phyloP scores from a whole-genome alignment of 192 early-diverging fungal genomes.

The Backusella tarrabulga region DNA sequence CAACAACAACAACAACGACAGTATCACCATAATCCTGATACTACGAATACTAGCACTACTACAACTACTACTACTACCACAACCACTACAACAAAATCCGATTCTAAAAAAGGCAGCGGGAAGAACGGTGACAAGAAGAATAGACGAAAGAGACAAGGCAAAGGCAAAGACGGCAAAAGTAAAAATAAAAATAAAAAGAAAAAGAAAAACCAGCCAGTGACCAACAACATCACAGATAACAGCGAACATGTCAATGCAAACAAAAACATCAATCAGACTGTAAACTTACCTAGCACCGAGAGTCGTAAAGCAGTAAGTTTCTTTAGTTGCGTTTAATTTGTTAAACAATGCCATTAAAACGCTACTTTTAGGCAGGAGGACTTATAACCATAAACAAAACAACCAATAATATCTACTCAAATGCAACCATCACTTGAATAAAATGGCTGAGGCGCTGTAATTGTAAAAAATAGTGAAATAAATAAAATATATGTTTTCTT shows the following conservation, averaged over 20 bases:
- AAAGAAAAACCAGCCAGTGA: neutral
- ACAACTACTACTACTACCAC: neutral
- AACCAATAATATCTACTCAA: slow-evolving; percentile 1
- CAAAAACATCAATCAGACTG: neutral
- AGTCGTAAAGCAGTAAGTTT: neutral
- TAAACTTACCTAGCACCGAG: neutral
- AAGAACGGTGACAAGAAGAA: neutral
- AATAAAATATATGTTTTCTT: neutral
- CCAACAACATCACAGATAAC: neutral
- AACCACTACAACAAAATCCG: neutral
- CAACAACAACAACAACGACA: too few relatives aligned
- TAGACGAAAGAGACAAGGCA: neutral
- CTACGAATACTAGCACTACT: neutral
- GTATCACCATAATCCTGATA: neutral
- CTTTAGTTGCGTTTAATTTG: neutral
- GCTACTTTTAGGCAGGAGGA: neutral
- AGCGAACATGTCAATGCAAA: neutral
- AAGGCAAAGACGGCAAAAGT: neutral
- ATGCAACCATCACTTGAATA: neutral
- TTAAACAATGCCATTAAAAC: neutral
- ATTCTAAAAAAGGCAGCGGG: neutral
- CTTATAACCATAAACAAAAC: slow-evolving; percentile 1
- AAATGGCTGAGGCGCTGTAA: too few relatives aligned
- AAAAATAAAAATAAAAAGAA: neutral
- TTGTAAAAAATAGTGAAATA: neutral